Evolutionary conservation across 495 filamentous ascomycete genomes (phyloP).

Genomic region (Xylaria venustula): DNA sequence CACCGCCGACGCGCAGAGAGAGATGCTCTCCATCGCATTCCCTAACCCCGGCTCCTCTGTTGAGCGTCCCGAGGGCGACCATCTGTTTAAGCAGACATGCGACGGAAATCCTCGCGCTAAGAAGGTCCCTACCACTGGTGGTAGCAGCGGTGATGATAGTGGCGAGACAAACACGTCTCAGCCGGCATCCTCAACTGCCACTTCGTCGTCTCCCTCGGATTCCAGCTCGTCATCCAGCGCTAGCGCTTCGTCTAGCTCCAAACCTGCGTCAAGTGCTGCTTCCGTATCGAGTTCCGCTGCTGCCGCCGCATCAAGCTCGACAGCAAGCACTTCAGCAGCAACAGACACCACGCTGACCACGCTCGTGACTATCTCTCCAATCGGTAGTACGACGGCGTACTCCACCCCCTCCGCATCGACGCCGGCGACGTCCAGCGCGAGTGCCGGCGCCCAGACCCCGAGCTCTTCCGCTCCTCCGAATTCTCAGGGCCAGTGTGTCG

Average conservation of each 20-base stretch:
- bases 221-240: background rate
- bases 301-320: no score
- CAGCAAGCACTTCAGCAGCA: background rate
- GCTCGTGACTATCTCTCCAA: background rate
- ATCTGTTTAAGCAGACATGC: slow-evolving; percentile 23
- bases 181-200: background rate
- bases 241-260: background rate
- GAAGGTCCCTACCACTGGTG: background rate
- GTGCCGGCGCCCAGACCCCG: background rate
- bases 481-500: slow-evolving; percentile 10
- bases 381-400: background rate
- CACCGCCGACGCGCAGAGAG: slow-evolving; percentile 49
- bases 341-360: background rate
- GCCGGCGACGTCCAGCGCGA: background rate
- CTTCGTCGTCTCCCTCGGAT: background rate
- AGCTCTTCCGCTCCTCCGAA: background rate
- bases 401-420: background rate
- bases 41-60: slow-evolving; percentile 23
- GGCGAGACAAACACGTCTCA: background rate
- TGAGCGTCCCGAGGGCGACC: slow-evolving; percentile 23
- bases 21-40: slow-evolving; percentile 30
- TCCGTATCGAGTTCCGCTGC: no score
- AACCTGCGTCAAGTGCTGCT: no score
- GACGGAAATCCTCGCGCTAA: slow-evolving; percentile 22
- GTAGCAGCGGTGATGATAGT: background rate